phyloP scores from a whole-genome alignment of 2,329 filamentous ascomycete species.

The Penicillium sp. region DNA sequence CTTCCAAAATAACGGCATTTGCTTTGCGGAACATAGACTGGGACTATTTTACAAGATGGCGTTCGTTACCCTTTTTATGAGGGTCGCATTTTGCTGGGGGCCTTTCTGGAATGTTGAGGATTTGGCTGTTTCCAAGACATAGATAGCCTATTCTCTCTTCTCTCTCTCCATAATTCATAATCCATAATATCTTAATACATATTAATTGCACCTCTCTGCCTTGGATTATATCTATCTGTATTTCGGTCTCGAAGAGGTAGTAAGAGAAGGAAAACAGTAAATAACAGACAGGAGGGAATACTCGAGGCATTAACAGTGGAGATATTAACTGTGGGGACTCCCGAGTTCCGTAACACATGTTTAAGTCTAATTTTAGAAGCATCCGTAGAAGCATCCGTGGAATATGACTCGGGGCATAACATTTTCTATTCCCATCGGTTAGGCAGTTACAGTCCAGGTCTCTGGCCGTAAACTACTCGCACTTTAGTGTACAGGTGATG shows the following conservation, averaged over 20 bases:
- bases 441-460: not conserved
- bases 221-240: not conserved
- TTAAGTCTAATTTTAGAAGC: not conserved
- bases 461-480: slow-evolving; percentile 34
- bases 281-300: not conserved
- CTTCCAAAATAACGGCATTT: not conserved
- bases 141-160: not conserved
- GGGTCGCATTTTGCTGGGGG: not conserved
- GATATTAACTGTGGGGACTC: not conserved
- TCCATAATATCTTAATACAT: not conserved
- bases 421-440: not conserved
- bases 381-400: not conserved
- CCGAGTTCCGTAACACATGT: not conserved
- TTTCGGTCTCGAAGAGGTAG: too few relatives aligned
- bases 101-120: not conserved
- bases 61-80: not conserved
- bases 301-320: not conserved
- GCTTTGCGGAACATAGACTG: not conserved
- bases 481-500: slow-evolving; percentile 39
- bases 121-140: not conserved
- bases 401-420: not conserved
- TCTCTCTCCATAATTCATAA: not conserved
- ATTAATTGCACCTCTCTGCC: not conserved
- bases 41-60: not conserved
- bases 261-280: not conserved